Percentiles rank a stretch among this genome's conserved stretches.
Evolutionary conservation across 192 early-diverging fungal genomes (phyloP).

Genomic region (Pilobolus umbonatus): DNA sequence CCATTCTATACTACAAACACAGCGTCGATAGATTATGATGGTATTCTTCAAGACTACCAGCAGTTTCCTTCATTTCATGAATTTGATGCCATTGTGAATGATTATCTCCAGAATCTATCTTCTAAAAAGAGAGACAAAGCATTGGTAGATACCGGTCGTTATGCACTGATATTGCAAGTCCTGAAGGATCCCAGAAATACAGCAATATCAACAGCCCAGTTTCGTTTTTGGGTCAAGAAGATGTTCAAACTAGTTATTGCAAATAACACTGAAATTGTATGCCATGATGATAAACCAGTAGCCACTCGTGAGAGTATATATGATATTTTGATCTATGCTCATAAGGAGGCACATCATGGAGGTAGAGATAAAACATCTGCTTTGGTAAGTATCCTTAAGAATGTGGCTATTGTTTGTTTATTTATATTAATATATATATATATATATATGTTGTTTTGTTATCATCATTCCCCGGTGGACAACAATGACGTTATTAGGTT

Average conservation of each 20-base stretch:
- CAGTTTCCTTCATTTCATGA: conserved; percentile 39
- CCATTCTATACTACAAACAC: conserved; percentile 2
- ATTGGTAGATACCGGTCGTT: conserved; percentile 38
- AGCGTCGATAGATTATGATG: background rate
- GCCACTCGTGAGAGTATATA: conserved; percentile 45
- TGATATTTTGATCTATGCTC: conserved; percentile 39
- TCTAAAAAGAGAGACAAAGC: conserved; percentile 50
- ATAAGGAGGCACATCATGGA: conserved; percentile 44
- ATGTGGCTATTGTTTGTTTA: background rate
- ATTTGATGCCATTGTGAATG: conserved; percentile 39
- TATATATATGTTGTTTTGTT: background rate
- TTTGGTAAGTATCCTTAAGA: conserved; percentile 29
- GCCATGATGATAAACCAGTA: conserved; percentile 44
- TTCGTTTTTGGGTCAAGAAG: conserved; percentile 51
- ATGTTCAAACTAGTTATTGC: conserved; percentile 39
- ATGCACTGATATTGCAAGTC: conserved; percentile 46
- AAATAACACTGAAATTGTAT: conserved; percentile 35
- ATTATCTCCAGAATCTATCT: conserved; percentile 43
- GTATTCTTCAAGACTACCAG: conserved; percentile 10
- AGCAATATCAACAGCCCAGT: conserved; percentile 47
- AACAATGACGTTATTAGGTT: conserved; percentile 22
- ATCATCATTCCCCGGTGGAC: background rate
- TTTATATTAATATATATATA: background rate
- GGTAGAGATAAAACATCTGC: conserved; percentile 50
- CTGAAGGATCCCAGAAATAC: conserved; percentile 46